Conservation (phyloP, 164 flowering plant species). For the Vitis labrusca region DNA sequence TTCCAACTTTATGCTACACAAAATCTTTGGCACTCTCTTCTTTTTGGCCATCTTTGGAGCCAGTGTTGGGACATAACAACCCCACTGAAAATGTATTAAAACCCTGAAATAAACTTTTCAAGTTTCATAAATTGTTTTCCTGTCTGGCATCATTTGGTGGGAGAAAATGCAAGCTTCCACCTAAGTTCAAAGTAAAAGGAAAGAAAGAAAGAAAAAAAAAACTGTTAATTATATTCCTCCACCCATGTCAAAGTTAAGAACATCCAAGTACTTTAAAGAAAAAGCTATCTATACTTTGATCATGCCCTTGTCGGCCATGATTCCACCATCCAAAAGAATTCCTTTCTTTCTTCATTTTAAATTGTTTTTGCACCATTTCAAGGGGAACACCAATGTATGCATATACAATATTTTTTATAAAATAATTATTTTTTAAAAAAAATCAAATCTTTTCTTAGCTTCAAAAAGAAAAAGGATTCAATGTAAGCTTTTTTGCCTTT, state of each 20-base stretch:
- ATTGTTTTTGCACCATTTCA: background rate
- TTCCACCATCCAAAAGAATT: slow-evolving; percentile 18
- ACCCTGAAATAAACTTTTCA: slow-evolving; percentile 15
- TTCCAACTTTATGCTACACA: slow-evolving; percentile 40
- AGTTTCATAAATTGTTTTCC: slow-evolving; percentile 42
- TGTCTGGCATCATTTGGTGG: slow-evolving; percentile 50
- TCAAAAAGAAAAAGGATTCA: background rate
- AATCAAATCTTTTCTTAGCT: too few relatives aligned
- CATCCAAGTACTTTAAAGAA: slow-evolving; percentile 27
- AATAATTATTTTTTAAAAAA: background rate
- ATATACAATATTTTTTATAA: background rate
- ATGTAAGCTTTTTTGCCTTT: background rate
- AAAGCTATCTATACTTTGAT: slow-evolving; percentile 21
- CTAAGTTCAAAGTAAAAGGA: slow-evolving; percentile 18
- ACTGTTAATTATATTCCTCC: slow-evolving; percentile 17
- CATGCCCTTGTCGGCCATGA: slow-evolving; percentile 50
- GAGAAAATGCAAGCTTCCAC: slow-evolving; percentile 39
- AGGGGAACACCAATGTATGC: background rate
- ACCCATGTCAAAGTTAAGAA: slow-evolving; percentile 33
- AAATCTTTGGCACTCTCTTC: slow-evolving; percentile 23
- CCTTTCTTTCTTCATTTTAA: slow-evolving; percentile 3
- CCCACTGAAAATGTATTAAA: slow-evolving; percentile 27
- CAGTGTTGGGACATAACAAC: slow-evolving; percentile 21
- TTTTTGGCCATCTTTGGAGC: slow-evolving; percentile 22
- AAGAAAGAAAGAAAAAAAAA: background rate